Evolutionary conservation across 306 rosid species (phyloP).

Genomic region (Erythrophleum fordii): DNA sequence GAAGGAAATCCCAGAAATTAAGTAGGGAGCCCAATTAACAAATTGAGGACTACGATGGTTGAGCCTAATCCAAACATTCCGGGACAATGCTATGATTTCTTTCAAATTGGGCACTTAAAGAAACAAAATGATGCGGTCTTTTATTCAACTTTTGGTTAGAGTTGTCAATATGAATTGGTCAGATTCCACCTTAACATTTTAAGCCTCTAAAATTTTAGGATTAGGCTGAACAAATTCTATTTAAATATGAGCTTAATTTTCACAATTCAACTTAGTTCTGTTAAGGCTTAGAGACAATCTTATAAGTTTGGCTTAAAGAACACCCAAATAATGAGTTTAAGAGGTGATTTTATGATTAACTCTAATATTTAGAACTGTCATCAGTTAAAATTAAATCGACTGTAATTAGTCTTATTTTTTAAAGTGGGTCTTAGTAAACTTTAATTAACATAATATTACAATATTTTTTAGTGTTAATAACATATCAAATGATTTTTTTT

Average conservation of each 20-base stretch:
- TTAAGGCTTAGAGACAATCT: too few species aligned
- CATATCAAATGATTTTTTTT: too few species aligned
- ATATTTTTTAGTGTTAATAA: too few species aligned
- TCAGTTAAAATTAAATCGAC: not conserved
- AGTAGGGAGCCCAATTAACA: not conserved
- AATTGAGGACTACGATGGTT: not conserved
- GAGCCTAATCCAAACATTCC: not conserved
- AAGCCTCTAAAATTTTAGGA: too few species aligned
- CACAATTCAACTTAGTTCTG: too few species aligned
- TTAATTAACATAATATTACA: too few species aligned
- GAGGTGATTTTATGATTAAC: not conserved
- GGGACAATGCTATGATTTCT: not conserved
- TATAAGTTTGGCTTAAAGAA: not conserved
- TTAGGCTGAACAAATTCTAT: not conserved
- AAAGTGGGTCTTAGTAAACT: too few species aligned
- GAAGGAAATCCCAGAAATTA: constrained; percentile 23
- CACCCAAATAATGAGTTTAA: not conserved
- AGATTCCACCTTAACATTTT: not conserved
- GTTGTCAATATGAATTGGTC: not conserved
- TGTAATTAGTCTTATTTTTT: not conserved
- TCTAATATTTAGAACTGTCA: not conserved
- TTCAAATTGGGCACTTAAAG: not conserved
- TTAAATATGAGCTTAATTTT: not conserved
- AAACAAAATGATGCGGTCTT: not conserved
- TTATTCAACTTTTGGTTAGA: not conserved